Conservation (phyloP, 768 basidiomycete genomes). For the Cyclocybe aegerita region DNA sequence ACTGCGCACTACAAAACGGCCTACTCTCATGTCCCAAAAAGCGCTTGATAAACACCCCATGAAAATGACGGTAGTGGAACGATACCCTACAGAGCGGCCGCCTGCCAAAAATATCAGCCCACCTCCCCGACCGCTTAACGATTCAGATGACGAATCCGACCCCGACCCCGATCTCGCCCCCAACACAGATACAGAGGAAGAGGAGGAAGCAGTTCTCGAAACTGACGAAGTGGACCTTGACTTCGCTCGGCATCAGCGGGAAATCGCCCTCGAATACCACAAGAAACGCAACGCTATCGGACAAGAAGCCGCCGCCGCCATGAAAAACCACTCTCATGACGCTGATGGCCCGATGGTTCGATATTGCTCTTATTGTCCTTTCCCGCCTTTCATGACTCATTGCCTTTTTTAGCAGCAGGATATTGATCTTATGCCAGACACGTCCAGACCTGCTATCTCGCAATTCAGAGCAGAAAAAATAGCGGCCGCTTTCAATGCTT, state of each 20-base stretch:
- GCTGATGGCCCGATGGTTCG: constrained; percentile 43
- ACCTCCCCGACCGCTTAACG: constrained; percentile 25
- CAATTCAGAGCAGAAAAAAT: constrained; percentile 64
- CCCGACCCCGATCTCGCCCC: constrained; percentile 26
- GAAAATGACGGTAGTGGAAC: constrained; percentile 71
- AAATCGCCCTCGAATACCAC: constrained; percentile 72
- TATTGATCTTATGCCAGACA: constrained; percentile 5
- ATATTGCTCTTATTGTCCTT: constrained; percentile 21
- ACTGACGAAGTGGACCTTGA: constrained; percentile 60
- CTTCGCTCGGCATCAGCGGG: constrained; percentile 66
- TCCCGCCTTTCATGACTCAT: not conserved
- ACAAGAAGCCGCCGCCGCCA: constrained; percentile 47
- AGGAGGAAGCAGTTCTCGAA: constrained; percentile 34
- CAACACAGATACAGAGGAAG: constrained; percentile 26
- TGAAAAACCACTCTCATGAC: constrained; percentile 46
- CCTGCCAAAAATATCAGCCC: constrained; percentile 16
- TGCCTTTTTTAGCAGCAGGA: constrained; percentile 8
- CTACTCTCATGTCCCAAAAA: constrained; percentile 35
- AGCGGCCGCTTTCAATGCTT: constrained; percentile 45
- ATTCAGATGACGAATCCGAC: constrained; percentile 74
- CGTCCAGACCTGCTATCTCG: constrained; percentile 53
- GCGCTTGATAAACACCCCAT: constrained; percentile 47
- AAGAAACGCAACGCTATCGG: constrained; percentile 58
- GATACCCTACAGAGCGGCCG: constrained; percentile 37
- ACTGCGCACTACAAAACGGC: constrained; percentile 37